Conservation (phyloP, 345 rosid genomes). For the Draba incana region DNA sequence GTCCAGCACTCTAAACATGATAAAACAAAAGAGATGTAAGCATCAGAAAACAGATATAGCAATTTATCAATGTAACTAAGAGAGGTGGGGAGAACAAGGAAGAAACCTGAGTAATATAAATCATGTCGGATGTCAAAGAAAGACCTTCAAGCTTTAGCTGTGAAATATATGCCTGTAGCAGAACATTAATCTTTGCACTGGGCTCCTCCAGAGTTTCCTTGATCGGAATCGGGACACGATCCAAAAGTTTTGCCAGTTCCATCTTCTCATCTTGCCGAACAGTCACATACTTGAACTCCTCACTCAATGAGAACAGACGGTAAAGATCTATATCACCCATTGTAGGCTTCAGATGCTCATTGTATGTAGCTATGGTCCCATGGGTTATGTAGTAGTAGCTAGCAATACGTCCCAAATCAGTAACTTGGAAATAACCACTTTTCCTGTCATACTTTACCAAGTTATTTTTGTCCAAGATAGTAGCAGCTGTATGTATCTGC, state of each 20-base stretch:
- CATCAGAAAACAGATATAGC: slow-evolving; percentile 16
- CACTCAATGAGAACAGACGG: slow-evolving; percentile 83
- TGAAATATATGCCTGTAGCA: slow-evolving; percentile 94
- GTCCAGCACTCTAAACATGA: slow-evolving; percentile 76
- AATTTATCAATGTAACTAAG: slow-evolving; percentile 11
- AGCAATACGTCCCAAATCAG: slow-evolving; percentile 99
- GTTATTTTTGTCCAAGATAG: slow-evolving; percentile 83
- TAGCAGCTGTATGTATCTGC: slow-evolving; percentile 94
- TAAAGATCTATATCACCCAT: slow-evolving; percentile 97
- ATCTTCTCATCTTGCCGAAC: slow-evolving; percentile 99
- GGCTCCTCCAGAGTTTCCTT: slow-evolving; percentile 98
- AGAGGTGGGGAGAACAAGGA: slow-evolving; percentile 21
- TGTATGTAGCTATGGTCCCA: slow-evolving; percentile 91
- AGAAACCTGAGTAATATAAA: slow-evolving; percentile 84
- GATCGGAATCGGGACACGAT: slow-evolving; percentile 90
- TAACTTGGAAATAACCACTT: slow-evolving; percentile 95
- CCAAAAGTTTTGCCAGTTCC: slow-evolving; percentile 95
- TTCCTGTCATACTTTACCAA: slow-evolving; percentile 88
- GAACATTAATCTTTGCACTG: slow-evolving; percentile 90
- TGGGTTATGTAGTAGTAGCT: slow-evolving; percentile 91
- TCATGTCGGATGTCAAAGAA: slow-evolving; percentile 93
- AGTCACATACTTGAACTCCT: slow-evolving; percentile 91
- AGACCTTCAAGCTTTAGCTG: slow-evolving; percentile 97
- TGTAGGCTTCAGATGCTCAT: slow-evolving; percentile 92
- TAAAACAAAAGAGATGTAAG: slow-evolving; percentile 31